Evolutionary conservation across 371 early-diverging fungal genomes (phyloP), one percentile per base, ranked within the genome.

Genomic region (Gilbertella persicaria): DNA sequence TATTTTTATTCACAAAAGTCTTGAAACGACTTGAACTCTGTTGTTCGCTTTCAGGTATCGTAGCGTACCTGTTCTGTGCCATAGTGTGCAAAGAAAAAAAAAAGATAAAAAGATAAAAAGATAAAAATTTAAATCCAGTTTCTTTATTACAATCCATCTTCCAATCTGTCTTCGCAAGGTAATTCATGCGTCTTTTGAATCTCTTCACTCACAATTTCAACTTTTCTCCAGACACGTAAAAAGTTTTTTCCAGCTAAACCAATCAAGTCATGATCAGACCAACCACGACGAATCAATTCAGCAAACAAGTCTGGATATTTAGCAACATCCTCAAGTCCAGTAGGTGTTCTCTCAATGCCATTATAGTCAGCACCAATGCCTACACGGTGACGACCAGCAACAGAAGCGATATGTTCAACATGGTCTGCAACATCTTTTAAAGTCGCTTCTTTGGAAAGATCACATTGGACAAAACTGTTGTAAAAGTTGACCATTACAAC

Each of bases 281-380:
- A 80, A 24, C 83, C 83, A 52, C 86, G 75, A 9, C 60, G 54
- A n/a, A 83, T 56, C 19, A 88, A 52, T 53, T 84, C 86, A 10
- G 80, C 81, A 60, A 86, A 64, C 37, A 88, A 62, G 24, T 77
- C 57, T 1, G 88, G 88, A 50, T 85, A 86, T 58, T 78, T 80
- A 25, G 78, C 67, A 4, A 86, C 86, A 60, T 84, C 88, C 55
- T 84, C 86, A 12, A 86, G 60, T 1, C 85, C 88, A 9, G 45
- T 53, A 16, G 85, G 82, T 1, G 78, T 71, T 0, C 46, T 42
- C 10, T 78, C 75, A 20, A 82, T 78, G 7, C 88, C 88, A 52
- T 85, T 84, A 58, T 75, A 88, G 53, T 88, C 86, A 13, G 78
- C 75, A n/a, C 88, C 88, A 8, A 88, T 29, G 6, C 86, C 88